Evolutionary conservation across 1,139 yeast genomes (phyloP).

Genomic region (Yamadazyma mexicana): DNA sequence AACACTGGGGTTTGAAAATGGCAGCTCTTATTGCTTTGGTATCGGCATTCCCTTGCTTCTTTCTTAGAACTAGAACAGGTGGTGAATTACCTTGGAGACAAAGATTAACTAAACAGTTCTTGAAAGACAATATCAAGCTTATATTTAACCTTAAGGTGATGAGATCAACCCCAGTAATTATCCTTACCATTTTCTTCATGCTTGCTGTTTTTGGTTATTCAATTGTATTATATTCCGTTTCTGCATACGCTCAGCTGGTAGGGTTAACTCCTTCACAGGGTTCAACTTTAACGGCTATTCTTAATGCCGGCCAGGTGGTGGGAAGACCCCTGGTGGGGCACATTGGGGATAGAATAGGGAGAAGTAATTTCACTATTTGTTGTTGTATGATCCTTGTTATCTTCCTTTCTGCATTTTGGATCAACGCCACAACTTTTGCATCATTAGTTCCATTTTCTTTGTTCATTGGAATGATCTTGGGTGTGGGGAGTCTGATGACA

Average conservation of each 20-base stretch:
- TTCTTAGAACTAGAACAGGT: conserved; percentile 49
- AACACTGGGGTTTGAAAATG: conserved; percentile 66
- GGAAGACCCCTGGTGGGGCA: conserved; percentile 69
- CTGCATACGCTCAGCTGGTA: conserved; percentile 60
- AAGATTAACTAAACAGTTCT: conserved; percentile 18
- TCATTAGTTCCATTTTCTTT: conserved; percentile 54
- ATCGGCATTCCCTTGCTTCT: conserved; percentile 24
- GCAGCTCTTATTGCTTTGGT: conserved; percentile 41
- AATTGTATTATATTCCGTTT: conserved; percentile 58
- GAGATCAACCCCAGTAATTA: conserved; percentile 35
- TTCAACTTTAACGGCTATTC: conserved; percentile 57
- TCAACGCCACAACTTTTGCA: conserved; percentile 51
- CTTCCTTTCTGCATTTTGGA: conserved; percentile 52
- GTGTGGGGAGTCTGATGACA: conserved; percentile 65
- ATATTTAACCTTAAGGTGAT: conserved; percentile 33
- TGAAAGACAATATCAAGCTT: conserved; percentile 20
- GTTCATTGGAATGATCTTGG: conserved; percentile 55
- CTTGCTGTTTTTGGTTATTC: conserved; percentile 57
- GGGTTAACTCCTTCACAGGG: conserved; percentile 60
- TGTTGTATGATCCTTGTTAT: conserved; percentile 33
- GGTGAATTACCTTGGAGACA: conserved; percentile 24
- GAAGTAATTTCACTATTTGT: conserved; percentile 49
- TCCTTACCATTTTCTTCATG: conserved; percentile 57
- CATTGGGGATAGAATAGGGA: conserved; percentile 57
- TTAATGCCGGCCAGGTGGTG: conserved; percentile 62